Percentiles rank a stretch among this genome's conserved stretches.
Evolutionary conservation across 192 early-diverging fungal genomes (phyloP).

Genomic region (Gorgonomyces haynaldii): DNA sequence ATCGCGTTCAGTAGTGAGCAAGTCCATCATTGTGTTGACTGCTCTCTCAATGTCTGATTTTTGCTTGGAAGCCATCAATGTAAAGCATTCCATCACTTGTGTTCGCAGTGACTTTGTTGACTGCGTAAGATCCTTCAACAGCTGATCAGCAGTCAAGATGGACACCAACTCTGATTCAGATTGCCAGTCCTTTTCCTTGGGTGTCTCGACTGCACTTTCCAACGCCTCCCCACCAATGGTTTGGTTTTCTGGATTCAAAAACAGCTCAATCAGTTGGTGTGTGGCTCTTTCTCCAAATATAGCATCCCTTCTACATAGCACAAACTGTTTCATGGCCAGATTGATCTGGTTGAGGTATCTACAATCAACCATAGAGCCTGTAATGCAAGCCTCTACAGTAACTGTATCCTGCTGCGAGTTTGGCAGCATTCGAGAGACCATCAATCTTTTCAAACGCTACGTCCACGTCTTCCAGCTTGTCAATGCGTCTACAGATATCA

Average conservation of each 20-base stretch:
- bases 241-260: conserved; percentile 46
- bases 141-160: conserved; percentile 40
- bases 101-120: conserved; percentile 25
- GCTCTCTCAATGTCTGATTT: conserved; percentile 41
- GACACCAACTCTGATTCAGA: conserved; percentile 33
- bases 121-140: conserved; percentile 36
- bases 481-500: conserved; percentile 30
- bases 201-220: conserved; percentile 18
- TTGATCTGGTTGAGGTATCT: conserved; percentile 36
- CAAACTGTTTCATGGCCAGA: conserved; percentile 41
- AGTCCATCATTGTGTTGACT: conserved; percentile 25
- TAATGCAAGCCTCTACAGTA: conserved; percentile 40
- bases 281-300: conserved; percentile 33
- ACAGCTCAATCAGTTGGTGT: conserved; percentile 43
- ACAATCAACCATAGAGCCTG: conserved; percentile 12
- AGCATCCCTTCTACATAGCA: conserved; percentile 26
- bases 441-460: conserved; percentile 23
- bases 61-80: conserved; percentile 40
- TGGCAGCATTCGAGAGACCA: conserved; percentile 17
- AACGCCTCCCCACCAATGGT: conserved; percentile 40
- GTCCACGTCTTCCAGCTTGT: conserved; percentile 29
- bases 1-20: conserved; percentile 33
- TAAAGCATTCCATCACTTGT: conserved; percentile 33
- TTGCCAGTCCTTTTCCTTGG: conserved; percentile 7
- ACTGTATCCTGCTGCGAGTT: conserved; percentile 33